Conservation (phyloP, 768 basidiomycete species). For the Holtermannia corniformis region DNA sequence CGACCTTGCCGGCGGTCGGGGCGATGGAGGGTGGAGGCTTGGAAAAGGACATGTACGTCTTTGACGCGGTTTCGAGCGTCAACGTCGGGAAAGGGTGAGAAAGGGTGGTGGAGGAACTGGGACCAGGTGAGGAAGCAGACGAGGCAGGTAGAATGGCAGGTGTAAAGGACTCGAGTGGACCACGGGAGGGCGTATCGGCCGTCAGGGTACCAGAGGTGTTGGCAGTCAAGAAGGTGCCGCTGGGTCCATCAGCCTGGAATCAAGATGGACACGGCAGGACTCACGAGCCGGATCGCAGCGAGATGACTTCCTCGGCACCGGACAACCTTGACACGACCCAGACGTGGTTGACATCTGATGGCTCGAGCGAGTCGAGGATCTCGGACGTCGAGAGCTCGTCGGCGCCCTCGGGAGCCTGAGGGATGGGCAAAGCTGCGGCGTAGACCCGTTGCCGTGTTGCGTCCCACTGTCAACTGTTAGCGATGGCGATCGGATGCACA, state of each 20-base stretch:
- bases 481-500: background rate
- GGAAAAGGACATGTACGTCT: conserved; percentile 30
- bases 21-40: conserved; percentile 7
- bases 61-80: conserved; percentile 24
- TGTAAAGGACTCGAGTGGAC: conserved; percentile 38
- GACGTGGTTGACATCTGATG: conserved; percentile 38
- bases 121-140: conserved; percentile 1
- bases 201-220: conserved; percentile 33
- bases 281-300: conserved; percentile 32
- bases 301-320: conserved; percentile 37
- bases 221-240: conserved; percentile 40
- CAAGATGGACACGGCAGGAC: conserved; percentile 5
- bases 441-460: conserved; percentile 33
- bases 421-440: conserved; percentile 35
- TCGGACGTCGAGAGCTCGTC: conserved; percentile 31
- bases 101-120: conserved; percentile 6
- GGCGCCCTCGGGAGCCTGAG: conserved; percentile 33
- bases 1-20: conserved; percentile 8
- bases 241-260: conserved; percentile 1
- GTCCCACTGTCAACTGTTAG: conserved; percentile 24
- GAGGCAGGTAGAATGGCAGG: conserved; percentile 16
- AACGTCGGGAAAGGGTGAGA: conserved; percentile 23
- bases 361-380: conserved; percentile 33
- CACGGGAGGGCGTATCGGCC: conserved; percentile 36
- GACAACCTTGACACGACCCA: conserved; percentile 38